A percentile compares a stretch with the other conserved stretches of the same genome.
Evolutionary conservation across 2,329 filamentous ascomycete species (phyloP).

Genomic region (Amauroascus niger): DNA sequence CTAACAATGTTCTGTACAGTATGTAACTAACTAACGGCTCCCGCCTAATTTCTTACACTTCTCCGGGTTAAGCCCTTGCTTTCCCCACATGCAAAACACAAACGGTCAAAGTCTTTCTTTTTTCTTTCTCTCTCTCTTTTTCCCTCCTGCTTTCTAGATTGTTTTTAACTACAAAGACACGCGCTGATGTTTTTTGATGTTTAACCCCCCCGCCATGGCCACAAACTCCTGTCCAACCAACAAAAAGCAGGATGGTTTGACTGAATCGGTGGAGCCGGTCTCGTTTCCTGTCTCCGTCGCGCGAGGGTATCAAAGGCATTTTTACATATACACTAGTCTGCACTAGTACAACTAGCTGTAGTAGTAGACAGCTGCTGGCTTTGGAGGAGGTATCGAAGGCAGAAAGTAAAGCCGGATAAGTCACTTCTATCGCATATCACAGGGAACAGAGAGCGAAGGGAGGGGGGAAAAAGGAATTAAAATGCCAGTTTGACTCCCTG

Average conservation of each 20-base stretch:
- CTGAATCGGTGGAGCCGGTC: too few species aligned
- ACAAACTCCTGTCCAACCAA: not conserved
- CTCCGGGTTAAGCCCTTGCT: slow-evolving; percentile 2
- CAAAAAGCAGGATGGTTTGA: not conserved
- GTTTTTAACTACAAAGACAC: too few species aligned
- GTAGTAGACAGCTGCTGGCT: not conserved
- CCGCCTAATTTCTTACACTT: not conserved
- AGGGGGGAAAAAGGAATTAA: too few species aligned
- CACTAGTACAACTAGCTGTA: not conserved
- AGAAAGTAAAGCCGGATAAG: not conserved
- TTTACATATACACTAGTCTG: not conserved
- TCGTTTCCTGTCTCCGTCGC: not conserved
- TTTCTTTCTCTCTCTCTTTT: not conserved
- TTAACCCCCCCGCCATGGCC: not conserved
- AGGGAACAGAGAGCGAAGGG: not conserved
- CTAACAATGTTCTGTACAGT: not conserved
- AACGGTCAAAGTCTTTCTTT: not conserved
- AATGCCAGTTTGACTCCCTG: not conserved
- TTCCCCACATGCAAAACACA: slow-evolving; percentile 6
- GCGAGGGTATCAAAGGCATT: not conserved
- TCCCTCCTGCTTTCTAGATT: not conserved
- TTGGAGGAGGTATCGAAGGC: too few species aligned
- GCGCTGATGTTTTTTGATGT: too few species aligned
- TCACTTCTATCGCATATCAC: not conserved
- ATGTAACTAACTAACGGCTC: too few species aligned